Evolutionary conservation across 371 early-diverging fungal genomes (phyloP), one percentile per base, ranked within the genome.

Genomic region (Enteropsectra breve): DNA sequence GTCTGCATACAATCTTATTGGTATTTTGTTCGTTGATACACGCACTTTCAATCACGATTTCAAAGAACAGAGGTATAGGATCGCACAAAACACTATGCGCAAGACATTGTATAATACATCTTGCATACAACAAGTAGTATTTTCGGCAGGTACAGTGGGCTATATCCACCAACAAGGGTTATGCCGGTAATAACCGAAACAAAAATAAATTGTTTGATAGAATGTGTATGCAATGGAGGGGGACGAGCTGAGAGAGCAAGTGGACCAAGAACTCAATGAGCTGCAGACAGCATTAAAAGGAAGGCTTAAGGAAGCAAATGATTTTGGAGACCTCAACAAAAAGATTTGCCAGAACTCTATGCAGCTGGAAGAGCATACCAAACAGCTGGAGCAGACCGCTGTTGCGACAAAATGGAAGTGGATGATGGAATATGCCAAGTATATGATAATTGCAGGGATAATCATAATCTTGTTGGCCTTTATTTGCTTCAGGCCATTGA

Each of bases 261-360:
- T 80, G 29, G 77, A 80, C 49, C 48, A 26, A 47, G 73, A 80
- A 46, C 34, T 80, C n/a, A 43, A 64, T n/a, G 47, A 36, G 6
- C 70, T 78, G 11, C 72, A 80, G 63, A 55, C 58, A 18, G 69
- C 63, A 33, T 28, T 80, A 30, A 70, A 76, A 49, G 75, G 72
- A 3, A 70, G 74, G 33, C 64, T 80, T 4, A 68, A 69, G 47
- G 56, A 65, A 15, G 68, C 78, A 38, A 61, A 69, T 48, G 74
- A 77, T 37, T 45, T 80, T 21, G 67, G 57, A 28, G 71, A 77
- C 11, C 63, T 72, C 0, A 49, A 69, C 1, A 3, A 58, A 23
- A 62, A 59, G 2, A 58, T 80, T 32, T 30, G 56, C 23, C 38
- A 68, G 38, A 32, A 58, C 48, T 63, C 78, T 18, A 38, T 66